These are phyloP conservation scores for Olyra latifolia DNA, from an alignment of 176 grass and related monocot genomes.

Conservation along the genomic window DNA sequence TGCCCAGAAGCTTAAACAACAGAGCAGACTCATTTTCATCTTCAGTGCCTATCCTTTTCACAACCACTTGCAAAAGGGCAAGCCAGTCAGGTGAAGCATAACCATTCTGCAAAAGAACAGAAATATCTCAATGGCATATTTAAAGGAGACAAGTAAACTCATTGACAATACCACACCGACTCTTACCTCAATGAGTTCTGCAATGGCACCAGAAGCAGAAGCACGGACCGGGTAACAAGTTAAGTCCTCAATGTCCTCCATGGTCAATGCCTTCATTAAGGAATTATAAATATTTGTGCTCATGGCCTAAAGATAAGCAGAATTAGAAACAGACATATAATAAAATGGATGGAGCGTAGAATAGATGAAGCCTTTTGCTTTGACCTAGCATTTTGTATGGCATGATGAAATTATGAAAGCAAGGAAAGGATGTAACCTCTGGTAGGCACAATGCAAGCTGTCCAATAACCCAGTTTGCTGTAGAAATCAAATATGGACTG, in stretches of 20 bases:
- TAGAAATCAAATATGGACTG: conserved; percentile 76
- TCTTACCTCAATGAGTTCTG: conserved; percentile 81
- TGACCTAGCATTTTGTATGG: conserved; percentile 8
- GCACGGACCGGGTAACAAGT: conserved; percentile 81
- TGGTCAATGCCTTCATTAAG: conserved; percentile 62
- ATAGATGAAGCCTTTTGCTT: conserved; percentile 20
- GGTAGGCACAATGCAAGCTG: conserved; percentile 69
- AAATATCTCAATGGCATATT: conserved; percentile 29
- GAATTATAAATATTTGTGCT: conserved; percentile 73
- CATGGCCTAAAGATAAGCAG: conserved; percentile 57
- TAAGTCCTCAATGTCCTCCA: conserved; percentile 48
- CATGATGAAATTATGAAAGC: conserved; percentile 8
- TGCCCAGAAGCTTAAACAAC: conserved; percentile 85
- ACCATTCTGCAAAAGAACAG: conserved; percentile 53
- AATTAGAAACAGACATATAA: conserved; percentile 32
- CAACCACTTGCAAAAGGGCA: conserved; percentile 59
- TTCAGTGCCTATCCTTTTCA: conserved; percentile 54
- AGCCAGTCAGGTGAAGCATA: conserved; percentile 68
- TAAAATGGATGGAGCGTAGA: conserved; percentile 2
- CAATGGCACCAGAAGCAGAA: conserved; percentile 79
- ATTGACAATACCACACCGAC: neutral
- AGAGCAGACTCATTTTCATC: conserved; percentile 74
- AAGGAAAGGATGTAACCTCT: conserved; percentile 52
- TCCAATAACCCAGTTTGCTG: conserved; percentile 89
- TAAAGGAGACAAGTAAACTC: conserved; percentile 12